phyloP scores from a whole-genome alignment of 2,329 filamentous ascomycete species.

The Xylariaceae sp. region DNA sequence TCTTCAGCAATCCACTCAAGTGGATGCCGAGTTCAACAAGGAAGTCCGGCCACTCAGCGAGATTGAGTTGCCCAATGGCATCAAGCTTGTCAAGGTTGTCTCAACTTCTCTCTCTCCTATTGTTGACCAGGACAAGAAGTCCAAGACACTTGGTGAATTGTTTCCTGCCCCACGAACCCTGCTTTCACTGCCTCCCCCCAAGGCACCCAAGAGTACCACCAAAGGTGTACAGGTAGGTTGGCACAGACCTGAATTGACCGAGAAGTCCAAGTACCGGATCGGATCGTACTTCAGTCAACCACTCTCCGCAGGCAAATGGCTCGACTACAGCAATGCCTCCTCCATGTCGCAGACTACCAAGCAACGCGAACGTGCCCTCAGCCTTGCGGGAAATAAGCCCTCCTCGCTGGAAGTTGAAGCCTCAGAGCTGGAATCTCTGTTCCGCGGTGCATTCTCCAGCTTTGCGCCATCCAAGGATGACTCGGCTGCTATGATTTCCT shows the following conservation, averaged over 20 bases:
- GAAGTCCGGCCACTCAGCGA: constrained; percentile 51
- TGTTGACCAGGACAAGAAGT: constrained; percentile 46
- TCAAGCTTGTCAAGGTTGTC: constrained; percentile 63
- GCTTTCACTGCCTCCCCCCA: constrained; percentile 63
- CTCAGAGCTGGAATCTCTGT: constrained; percentile 67
- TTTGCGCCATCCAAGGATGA: constrained; percentile 75
- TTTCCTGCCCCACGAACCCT: constrained; percentile 65
- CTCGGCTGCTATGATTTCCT: constrained; percentile 62
- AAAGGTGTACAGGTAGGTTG: constrained; percentile 54
- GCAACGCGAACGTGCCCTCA: constrained; percentile 67
- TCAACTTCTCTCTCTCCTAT: constrained; percentile 37
- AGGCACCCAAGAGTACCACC: constrained; percentile 64
- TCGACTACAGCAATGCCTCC: constrained; percentile 62
- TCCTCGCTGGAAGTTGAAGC: constrained; percentile 52
- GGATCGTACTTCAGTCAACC: constrained; percentile 62
- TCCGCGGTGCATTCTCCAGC: constrained; percentile 71
- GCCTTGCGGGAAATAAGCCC: constrained; percentile 56
- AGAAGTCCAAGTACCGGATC: constrained; percentile 49
- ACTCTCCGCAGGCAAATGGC: constrained; percentile 62
- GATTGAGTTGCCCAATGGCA: constrained; percentile 65
- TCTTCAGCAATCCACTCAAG: constrained; percentile 52
- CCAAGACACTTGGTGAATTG: constrained; percentile 64
- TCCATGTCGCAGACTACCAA: constrained; percentile 52
- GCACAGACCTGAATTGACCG: constrained; percentile 49
- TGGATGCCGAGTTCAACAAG: constrained; percentile 24